Conservation (phyloP, 2,329 filamentous ascomycete species). For the Penicillium sp. region DNA sequence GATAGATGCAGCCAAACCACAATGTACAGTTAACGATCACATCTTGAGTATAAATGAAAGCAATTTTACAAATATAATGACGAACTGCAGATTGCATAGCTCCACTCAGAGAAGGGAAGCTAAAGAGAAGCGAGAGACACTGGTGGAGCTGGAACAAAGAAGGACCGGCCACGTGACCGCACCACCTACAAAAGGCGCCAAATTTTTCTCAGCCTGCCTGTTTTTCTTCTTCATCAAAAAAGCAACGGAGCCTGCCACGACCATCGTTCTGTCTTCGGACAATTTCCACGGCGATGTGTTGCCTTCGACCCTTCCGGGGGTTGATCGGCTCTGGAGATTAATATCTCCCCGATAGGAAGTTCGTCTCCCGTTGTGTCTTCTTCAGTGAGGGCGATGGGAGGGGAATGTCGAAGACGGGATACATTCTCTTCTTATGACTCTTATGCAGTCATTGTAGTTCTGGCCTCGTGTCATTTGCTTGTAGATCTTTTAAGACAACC, state of each 20-base stretch:
- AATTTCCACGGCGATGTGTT: slow-evolving; percentile 61
- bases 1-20: background rate
- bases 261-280: slow-evolving; percentile 54
- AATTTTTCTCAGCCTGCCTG: slow-evolving; percentile 31
- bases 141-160: slow-evolving; percentile 17
- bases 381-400: slow-evolving; percentile 69
- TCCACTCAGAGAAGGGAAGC: background rate
- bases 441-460: background rate
- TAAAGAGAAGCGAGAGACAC: background rate
- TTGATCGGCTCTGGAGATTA: slow-evolving; percentile 64
- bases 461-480: background rate
- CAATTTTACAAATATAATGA: background rate
- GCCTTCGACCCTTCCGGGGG: slow-evolving; percentile 57
- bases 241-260: slow-evolving; percentile 69
- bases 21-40: background rate
- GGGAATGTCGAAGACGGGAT: slow-evolving; percentile 71
- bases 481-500: background rate
- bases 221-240: slow-evolving; percentile 57
- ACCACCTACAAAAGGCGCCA: slow-evolving; percentile 26
- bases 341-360: slow-evolving; percentile 66
- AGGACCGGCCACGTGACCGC: slow-evolving; percentile 32
- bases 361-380: slow-evolving; percentile 66
- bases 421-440: slow-evolving; percentile 29
- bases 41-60: background rate
- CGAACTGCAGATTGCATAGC: background rate